Percentiles rank a stretch among this genome's conserved stretches.
Conservation (phyloP, 768 basidiomycete species). For the Lepiota brunneoincarnata region DNA sequence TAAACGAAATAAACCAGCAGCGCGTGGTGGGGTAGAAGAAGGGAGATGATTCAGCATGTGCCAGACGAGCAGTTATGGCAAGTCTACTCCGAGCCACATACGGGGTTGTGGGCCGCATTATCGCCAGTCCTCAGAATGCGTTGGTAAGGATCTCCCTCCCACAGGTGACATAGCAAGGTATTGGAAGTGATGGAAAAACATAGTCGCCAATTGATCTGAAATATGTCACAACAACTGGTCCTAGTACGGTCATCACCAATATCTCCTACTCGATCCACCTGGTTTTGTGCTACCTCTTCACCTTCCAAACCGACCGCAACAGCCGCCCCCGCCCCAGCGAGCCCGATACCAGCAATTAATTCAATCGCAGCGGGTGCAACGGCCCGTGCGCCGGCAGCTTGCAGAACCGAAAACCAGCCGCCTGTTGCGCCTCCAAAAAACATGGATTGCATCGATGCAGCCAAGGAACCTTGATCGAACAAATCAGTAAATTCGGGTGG, state of each 20-base stretch:
- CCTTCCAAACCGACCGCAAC: not conserved
- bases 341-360: not conserved
- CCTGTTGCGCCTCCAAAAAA: conserved; percentile 18
- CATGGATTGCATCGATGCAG: conserved; percentile 11
- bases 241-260: not conserved
- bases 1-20: too few species aligned
- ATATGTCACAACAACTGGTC: not conserved
- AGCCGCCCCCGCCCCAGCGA: not conserved
- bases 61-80: too few species aligned
- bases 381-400: conserved; percentile 18
- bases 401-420: conserved; percentile 21
- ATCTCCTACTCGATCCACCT: not conserved
- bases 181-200: too few species aligned
- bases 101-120: too few species aligned
- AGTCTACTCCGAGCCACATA: too few species aligned
- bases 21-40: too few species aligned
- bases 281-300: not conserved
- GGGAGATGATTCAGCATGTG: too few species aligned
- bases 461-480: conserved; percentile 14
- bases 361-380: conserved; percentile 3
- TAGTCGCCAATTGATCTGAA: too few species aligned
- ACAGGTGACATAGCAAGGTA: too few species aligned
- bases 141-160: too few species aligned
- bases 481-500: not conserved
- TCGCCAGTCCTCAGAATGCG: too few species aligned